Evolutionary conservation across 2,329 filamentous ascomycete species (phyloP), one percentile per base, ranked within the genome.

Genomic region (Dothiorella sarmentorum): DNA sequence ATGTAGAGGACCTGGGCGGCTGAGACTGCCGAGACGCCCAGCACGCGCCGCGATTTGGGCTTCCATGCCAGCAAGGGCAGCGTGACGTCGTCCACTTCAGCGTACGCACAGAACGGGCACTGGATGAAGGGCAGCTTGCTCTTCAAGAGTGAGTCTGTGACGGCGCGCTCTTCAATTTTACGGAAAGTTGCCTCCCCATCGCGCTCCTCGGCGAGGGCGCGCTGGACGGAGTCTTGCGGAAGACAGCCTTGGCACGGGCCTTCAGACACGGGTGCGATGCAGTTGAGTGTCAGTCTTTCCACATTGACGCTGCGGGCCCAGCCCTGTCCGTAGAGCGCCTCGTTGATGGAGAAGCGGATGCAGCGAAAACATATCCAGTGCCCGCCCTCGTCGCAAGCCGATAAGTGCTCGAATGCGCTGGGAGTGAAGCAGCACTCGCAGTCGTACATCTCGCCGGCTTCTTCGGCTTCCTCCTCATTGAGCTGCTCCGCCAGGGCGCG

Each of bases 91-190:
- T 97, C 91, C 24, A 91, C 81, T 76, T 97, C 94, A 29, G 91
- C 91, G 69, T 97, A 99, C 64, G 81, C 82, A 78, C 93, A 99
- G 69, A 95, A 97, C 0, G 92, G 91, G 67, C 94, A 97, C 37
- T 87, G 86, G 47, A 94, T 80, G 1, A 97, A 82, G 3, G 89
- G 87, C 6, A 96, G 75, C 20, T 85, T 82, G 22, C 88, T 89
- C 58, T 88, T 86, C 24, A 89, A 74, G 1, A 99, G 81, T 18
- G 81, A 85, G 65, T 96, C 89, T 60, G 88, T 87, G 3, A 89
- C 87, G 22, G 95, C 80, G 27, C 91, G 86, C 64, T 89, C 86
- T 68, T 96, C 88, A 33, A 97, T 84, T 68, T 87, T 89, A 61
- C 80, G 80, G 65, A 92, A 80, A 5, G 88, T 84, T 66, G 94